phyloP scores from a whole-genome alignment of 2,329 filamentous ascomycete species.

The Chaetomium olivaceum region DNA sequence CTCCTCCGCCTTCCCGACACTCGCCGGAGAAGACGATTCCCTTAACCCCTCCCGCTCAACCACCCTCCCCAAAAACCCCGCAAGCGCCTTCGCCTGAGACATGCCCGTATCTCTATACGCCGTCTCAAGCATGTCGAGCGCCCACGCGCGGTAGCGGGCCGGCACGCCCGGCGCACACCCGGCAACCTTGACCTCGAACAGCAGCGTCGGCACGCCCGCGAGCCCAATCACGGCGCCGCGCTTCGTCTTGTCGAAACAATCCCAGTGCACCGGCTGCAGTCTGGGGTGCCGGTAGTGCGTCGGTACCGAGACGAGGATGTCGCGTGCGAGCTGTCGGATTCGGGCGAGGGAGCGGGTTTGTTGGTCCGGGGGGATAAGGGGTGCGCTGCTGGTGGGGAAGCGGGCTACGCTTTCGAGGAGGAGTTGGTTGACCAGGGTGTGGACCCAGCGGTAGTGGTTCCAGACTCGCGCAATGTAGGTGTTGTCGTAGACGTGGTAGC shows the following conservation, averaged over 20 bases:
- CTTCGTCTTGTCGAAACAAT: conserved; percentile 39
- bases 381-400: conserved; percentile 43
- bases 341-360: conserved; percentile 38
- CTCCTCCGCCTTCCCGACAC: too few relatives aligned
- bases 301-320: conserved; percentile 49
- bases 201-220: conserved; percentile 49
- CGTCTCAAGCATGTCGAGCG: conserved; percentile 47
- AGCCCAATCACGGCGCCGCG: conserved; percentile 47
- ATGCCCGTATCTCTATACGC: conserved; percentile 55
- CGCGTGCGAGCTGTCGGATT: conserved; percentile 45
- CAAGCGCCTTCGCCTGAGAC: conserved; percentile 49
- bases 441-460: conserved; percentile 61
- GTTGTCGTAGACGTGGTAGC: conserved; percentile 57
- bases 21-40: not conserved
- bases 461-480: conserved; percentile 57
- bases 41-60: conserved; percentile 5
- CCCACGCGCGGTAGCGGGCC: conserved; percentile 47
- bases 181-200: conserved; percentile 52
- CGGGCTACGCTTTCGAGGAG: conserved; percentile 46
- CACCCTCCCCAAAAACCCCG: conserved; percentile 38
- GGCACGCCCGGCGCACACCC: conserved; percentile 50
- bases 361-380: conserved; percentile 37
- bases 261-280: conserved; percentile 36
- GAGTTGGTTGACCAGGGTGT: conserved; percentile 54
- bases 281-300: conserved; percentile 55